phyloP scores from a whole-genome alignment of 2,329 filamentous ascomycete species.

The Magnaporthiopsis poae region DNA sequence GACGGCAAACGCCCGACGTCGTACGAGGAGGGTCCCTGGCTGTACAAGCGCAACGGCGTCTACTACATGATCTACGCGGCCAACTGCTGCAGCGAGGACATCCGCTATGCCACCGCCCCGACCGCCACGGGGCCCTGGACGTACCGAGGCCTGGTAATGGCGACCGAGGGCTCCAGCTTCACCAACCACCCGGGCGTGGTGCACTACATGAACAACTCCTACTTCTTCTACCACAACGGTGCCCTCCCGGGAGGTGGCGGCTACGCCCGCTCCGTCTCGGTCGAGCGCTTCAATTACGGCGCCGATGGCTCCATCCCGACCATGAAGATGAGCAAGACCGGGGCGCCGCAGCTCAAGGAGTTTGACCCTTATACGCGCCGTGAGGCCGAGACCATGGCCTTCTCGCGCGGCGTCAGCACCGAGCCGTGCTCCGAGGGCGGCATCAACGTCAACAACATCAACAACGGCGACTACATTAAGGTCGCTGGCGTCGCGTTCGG shows the following conservation, averaged over 20 bases:
- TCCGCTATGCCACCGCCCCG: slow-evolving; percentile 21
- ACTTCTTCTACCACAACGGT: slow-evolving; percentile 26
- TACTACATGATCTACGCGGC: slow-evolving; percentile 24
- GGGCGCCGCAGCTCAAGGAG: slow-evolving; percentile 17
- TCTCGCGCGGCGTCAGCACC: slow-evolving; percentile 11
- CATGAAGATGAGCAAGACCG: slow-evolving; percentile 19
- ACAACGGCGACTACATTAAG: slow-evolving; percentile 24
- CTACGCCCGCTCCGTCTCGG: slow-evolving; percentile 19
- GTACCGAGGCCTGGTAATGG: slow-evolving; percentile 21
- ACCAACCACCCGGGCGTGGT: slow-evolving; percentile 23
- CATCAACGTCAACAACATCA: slow-evolving; percentile 18
- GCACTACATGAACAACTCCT: slow-evolving; percentile 20
- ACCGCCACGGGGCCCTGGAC: slow-evolving; percentile 22
- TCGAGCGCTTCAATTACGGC: slow-evolving; percentile 21
- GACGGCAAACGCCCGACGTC: slow-evolving; percentile 12
- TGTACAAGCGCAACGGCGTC: slow-evolving; percentile 20
- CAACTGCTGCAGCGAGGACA: slow-evolving; percentile 22
- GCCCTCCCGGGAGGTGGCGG: slow-evolving; percentile 21
- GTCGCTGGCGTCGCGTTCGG: slow-evolving; percentile 23
- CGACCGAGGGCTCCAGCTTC: slow-evolving; percentile 18
- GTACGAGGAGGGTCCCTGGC: slow-evolving; percentile 23
- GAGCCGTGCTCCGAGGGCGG: slow-evolving; percentile 15
- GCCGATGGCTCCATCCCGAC: slow-evolving; percentile 21
- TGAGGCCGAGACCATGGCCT: slow-evolving; percentile 23
- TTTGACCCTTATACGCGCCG: slow-evolving; percentile 20